Evolutionary conservation across 352 stramenopile species (phyloP), one percentile per base, ranked within the genome.

Genomic region (Phytophthora sp.): DNA sequence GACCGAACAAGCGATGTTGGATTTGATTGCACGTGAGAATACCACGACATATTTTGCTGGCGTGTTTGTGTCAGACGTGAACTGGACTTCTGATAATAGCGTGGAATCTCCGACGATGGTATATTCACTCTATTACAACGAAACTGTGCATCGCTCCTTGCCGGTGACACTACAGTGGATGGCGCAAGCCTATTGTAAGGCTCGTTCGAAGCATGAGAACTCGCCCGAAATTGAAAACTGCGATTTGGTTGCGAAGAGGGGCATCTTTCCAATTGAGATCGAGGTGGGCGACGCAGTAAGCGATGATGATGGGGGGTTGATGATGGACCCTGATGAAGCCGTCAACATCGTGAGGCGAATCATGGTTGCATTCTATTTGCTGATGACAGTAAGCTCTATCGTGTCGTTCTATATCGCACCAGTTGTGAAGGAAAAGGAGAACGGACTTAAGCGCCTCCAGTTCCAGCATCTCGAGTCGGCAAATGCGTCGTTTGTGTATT

Each of bases 301-400:
- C 15, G 51, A 68, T 42, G 62, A 60, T 21, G 63, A 67, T 30
- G 64, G 62, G 24, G 39, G 45, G 7, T 41, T 66, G 13, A 20
- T 46, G 21, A 18, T 81, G 13, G 35, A 74, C 28, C 45, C 64
- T 51, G 66, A 84, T 21, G 72, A 78, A 51, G 68, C 71, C 4
- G 41, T 76, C 24, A 69, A 61, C 18, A 52, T 81, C 15, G 52
- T 75, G 10, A 68, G 42, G 88, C 99, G 82, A 73, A 98, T 91
- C 71, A 96, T 67, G 96, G 97, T 92, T 55, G 98, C 54, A 51
- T 97, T 81, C 79, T 99, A 87, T 62, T 60, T 84, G 24, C 73
- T 90, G 18, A 48, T 91, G 35, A 87, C 75, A 8, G 58, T 89
- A 38, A 89, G 74, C 54, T 87, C 79, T 5, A 77, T 92, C 28